Base-by-base conservation (phyloP, 2,329 filamentous ascomycete genomes). In the Parascedosporium putredinis region DNA sequence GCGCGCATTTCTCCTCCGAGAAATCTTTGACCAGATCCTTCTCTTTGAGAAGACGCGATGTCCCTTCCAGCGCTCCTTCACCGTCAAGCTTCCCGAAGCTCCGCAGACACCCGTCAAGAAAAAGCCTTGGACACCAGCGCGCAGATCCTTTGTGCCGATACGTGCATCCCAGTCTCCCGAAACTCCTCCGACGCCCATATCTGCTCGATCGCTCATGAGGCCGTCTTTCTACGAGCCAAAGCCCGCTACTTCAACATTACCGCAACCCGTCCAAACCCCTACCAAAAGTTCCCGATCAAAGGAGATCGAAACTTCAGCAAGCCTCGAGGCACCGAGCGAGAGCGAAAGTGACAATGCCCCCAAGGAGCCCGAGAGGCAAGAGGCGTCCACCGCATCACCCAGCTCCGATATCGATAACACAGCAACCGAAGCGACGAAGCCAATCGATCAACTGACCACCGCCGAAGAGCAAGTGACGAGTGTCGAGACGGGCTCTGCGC, bases 21-120 rank as follows among this genome's bases (percentile, higher is more conserved):
- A 70, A 9, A 83, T 88, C 7, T 67, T 95, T 24, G 76, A 75
- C 49, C 80, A 81, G 54, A 79, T 95, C 12, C 71, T 95, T 43
- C 82, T 85, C 55, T 95, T 93, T 60, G 90, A 96, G 64, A 86
- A 86, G 60, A 95, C 90, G 0, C 78, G 82, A 42, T 95, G 89
- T 63, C 90, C 90, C 0, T 95, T 96, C 63, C 76, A 83, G 58
- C 76, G 88, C 52, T 76, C 77, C 3, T 94, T 94, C 57, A 83
- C 79, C 0, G 81, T 91, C 9, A 76, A 84, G 47, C 68, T 93
- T 16, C 87, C 87, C 1, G 81, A 86, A 57, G 73, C 76, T 51
- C 81, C 83, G 9, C 73, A 77, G 55, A 78, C 77, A 1, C 84
- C 83, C 2, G 69, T 79, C 47, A 81, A 75, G 59, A 84, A 82